Evolutionary conservation across 164 flowering plant genomes (phyloP), one percentile per base, ranked within the genome.

Genomic region (Stephania japonica): DNA sequence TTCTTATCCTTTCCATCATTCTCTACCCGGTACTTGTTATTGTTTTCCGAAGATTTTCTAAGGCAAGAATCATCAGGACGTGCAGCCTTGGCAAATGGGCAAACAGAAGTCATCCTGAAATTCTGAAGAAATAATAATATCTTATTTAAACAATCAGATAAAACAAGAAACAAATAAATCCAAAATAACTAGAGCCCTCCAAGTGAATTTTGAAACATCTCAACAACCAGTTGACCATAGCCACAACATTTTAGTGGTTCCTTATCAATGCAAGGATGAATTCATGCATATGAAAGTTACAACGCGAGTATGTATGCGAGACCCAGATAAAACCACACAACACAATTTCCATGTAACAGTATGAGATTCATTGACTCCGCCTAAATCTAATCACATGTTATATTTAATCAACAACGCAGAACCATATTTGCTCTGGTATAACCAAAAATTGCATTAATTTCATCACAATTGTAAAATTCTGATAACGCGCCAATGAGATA

Each of bases 31-130:
- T 76, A 62, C 43, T 75, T 80, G 71, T 27, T 73, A 75, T 75
- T 72, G 62, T 63, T 74, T 41, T 80, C 86, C 56, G 74, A 74
- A 14, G 76, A 43, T 67, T 79, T 85, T 67, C 71, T 81, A 4
- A 78, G 77, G 50, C 84, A 80, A 8, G 76, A 72, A 56, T 87
- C 93, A 53, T 82, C 90, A 41, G 89, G 86, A 7, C 87, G 85
- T 68, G 87, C 73, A 23, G 83, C 85, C 74, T 86, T 90, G 65
- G 81, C 85, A 72, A 89, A 90, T 5, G 97, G 92, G 70, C 95
- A 90, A 75, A 88, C 88, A 72, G 94, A 87, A 11, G 87, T 87
- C 93, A 87, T 91, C 75, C 72, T 76, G 67, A 72, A 21, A 56
- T 56, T 14, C 63, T 56, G 0, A 56, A 56, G 16, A 56, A 7